These are phyloP conservation scores for Ocimum tenuiflorum DNA, from an alignment of 257 asterid species.

Conservation along the genomic window DNA sequence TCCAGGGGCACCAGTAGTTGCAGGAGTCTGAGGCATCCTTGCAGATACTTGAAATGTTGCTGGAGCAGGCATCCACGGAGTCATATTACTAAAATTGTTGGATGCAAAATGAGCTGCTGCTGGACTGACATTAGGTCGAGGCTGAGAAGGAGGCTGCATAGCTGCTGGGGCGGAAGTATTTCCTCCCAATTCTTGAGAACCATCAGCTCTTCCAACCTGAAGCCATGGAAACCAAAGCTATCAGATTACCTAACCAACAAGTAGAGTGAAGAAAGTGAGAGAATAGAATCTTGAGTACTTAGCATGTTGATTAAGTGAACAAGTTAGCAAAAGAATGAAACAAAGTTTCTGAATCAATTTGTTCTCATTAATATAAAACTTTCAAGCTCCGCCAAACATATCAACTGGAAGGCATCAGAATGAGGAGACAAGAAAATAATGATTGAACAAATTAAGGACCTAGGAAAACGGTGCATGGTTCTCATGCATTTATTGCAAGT, in stretches of 20 bases:
- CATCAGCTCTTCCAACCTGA: constrained; percentile 47
- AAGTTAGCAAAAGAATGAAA: not conserved
- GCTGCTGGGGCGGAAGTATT: constrained; percentile 37
- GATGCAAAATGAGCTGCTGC: constrained; percentile 33
- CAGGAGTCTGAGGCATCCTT: constrained; percentile 46
- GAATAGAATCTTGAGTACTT: not conserved
- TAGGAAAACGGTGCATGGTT: not conserved
- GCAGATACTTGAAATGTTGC: constrained; percentile 51
- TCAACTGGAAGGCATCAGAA: not conserved
- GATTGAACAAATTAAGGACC: constrained; percentile 13
- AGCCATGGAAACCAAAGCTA: constrained; percentile 12
- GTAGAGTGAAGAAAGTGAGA: constrained; percentile 1
- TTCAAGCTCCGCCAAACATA: not conserved
- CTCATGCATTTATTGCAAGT: constrained; percentile 6
- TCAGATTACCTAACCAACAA: constrained; percentile 8
- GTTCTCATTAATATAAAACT: not conserved
- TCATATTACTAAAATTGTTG: constrained; percentile 31
- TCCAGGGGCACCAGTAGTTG: constrained; percentile 56
- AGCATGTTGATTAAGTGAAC: not conserved
- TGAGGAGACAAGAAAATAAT: not conserved
- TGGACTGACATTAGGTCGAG: constrained; percentile 41
- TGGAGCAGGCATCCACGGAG: constrained; percentile 42
- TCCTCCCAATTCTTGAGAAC: constrained; percentile 39
- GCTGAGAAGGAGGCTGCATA: constrained; percentile 42
- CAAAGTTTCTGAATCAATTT: not conserved